A percentile compares a stretch with the other conserved stretches of the same genome.
Conservation (phyloP, 75 land plant genomes). For the Adiantum capillusveneris region DNA sequence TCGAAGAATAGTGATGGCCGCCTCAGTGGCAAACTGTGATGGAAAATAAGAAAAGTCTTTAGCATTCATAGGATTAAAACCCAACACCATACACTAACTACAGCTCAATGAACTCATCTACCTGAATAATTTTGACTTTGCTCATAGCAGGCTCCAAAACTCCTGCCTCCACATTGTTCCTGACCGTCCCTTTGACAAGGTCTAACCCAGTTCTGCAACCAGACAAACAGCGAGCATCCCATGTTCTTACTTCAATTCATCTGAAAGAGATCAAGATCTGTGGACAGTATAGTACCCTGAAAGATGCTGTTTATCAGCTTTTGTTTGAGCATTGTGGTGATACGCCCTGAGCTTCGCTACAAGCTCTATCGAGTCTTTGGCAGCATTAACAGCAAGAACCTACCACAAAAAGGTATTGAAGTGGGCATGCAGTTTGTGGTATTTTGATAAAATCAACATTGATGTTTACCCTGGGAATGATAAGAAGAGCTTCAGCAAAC, state of each 20-base stretch:
- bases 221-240: background rate
- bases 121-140: slow-evolving; percentile 96
- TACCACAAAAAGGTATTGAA: too few relatives aligned
- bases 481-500: slow-evolving; percentile 87
- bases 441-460: background rate
- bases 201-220: slow-evolving; percentile 83
- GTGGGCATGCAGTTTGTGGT: too few relatives aligned
- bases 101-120: too few relatives aligned
- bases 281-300: slow-evolving; percentile 37
- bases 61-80: background rate
- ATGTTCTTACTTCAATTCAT: background rate
- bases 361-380: slow-evolving; percentile 94
- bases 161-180: slow-evolving; percentile 93
- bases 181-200: slow-evolving; percentile 62
- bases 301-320: slow-evolving; percentile 84
- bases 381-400: slow-evolving; percentile 99
- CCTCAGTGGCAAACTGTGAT: slow-evolving; percentile 82
- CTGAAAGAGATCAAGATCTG: background rate
- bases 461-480: slow-evolving; percentile 80
- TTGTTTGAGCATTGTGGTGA: slow-evolving; percentile 88
- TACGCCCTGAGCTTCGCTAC: slow-evolving; percentile 94
- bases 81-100: background rate
- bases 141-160: slow-evolving; percentile 99
- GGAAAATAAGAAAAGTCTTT: background rate
- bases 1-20: slow-evolving; percentile 84